Base-by-base conservation (phyloP, 257 asterid species). In the Lycium ferocissimum region DNA sequence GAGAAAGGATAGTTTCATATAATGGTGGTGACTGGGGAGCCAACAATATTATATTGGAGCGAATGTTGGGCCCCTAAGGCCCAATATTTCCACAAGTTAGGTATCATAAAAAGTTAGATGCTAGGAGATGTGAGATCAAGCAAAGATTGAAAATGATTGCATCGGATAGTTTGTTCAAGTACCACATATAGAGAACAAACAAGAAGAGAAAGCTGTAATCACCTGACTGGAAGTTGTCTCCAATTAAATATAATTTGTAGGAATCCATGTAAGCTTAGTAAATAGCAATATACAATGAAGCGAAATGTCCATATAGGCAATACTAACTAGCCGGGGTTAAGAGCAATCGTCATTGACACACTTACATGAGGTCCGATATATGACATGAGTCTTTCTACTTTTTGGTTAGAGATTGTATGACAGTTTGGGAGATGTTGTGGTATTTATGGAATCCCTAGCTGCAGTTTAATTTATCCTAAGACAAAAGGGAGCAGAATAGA, bases 321-420 rank as follows among this genome's bases (percentile, higher is more conserved):
- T 15, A 49, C 43, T 22, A 47, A 49, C 81, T 20, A 47, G 58
- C 1, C 49, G 81, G 57, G 59, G 20, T 73, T 73, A 20, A 47
- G 80, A 20, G n/a, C 12, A 72, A 75, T 73, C 35, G 6, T 49
- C 22, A 75, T 75, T 75, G 61, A 49, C 61, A 51, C 17, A 75
- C 61, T 49, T 75, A 75, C 43, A 47, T 75, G 47, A 47, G 20
- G n/a, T 75, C 43, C 40, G 49, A 3, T 20, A 26, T 20, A 20
- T 75, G 40, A 49, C 61, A 75, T 10, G 61, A 75, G 12, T 75
- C 20, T 75, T 73, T 73, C 61, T 75, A 20, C 20, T 20, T 75
- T 49, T 49, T 47, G 43, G 38, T 49, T 75, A 75, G 47, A 76
- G 82, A 51, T 51, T 51, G 22, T 76, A 26, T 51, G 63, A 3